phyloP scores from a whole-genome alignment of 345 rosid species.

The Atalantia buxifolia region DNA sequence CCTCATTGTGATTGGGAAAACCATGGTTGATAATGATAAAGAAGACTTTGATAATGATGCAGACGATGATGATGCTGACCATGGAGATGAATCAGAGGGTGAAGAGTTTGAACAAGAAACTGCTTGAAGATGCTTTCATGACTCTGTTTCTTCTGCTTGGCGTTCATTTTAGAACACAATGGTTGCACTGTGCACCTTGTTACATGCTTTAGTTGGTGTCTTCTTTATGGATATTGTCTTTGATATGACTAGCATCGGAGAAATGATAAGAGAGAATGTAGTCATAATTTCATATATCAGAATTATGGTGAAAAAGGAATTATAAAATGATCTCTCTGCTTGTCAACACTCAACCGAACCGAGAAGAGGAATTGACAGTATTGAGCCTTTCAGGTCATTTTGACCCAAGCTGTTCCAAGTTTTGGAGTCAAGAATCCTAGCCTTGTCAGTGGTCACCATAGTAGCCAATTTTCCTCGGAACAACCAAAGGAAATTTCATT shows the following conservation, averaged over 20 bases:
- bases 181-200: not conserved
- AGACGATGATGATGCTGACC: constrained; percentile 85
- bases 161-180: not conserved
- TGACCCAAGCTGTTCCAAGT: not conserved
- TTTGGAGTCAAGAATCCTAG: not conserved
- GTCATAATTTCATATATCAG: not conserved
- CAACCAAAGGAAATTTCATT: not conserved
- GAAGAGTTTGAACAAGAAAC: constrained; percentile 98
- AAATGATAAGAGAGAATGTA: not conserved
- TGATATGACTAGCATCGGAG: not conserved
- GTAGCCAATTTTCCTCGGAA: not conserved
- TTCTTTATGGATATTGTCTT: not conserved
- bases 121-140: constrained; percentile 27
- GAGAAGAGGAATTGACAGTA: not conserved
- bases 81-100: constrained; percentile 91
- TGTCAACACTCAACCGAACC: not conserved
- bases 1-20: constrained; percentile 69
- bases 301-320: not conserved
- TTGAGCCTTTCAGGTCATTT: not conserved
- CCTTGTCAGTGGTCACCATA: not conserved
- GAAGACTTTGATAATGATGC: constrained; percentile 80
- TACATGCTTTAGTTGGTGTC: not conserved
- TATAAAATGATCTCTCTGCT: not conserved
- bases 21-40: constrained; percentile 54
- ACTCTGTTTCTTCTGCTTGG: not conserved